These are phyloP conservation scores for Dictyophora rubrovolvata DNA, from an alignment of 768 basidiomycete species.

Conservation along the genomic window DNA sequence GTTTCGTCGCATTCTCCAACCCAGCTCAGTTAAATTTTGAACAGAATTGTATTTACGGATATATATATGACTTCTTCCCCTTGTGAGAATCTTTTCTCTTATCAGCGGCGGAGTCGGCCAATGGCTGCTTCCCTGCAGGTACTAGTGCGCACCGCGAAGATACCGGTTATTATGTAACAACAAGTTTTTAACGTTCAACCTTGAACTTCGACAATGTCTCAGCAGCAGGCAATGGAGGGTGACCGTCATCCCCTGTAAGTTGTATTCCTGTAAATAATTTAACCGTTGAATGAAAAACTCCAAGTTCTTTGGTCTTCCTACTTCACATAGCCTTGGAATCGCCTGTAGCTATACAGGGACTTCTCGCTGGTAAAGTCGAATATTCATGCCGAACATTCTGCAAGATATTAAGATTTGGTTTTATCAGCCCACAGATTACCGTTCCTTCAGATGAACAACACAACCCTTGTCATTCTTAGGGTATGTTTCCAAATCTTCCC, in stretches of 20 bases:
- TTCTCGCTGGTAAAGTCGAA: conserved; percentile 39
- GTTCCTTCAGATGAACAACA: conserved; percentile 76
- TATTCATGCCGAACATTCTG: neutral
- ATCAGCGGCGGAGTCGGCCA: neutral
- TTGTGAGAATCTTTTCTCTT: neutral
- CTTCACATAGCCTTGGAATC: conserved; percentile 72
- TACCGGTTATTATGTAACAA: neutral
- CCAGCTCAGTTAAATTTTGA: no score
- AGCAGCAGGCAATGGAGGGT: neutral
- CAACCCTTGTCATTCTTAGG: conserved; percentile 65
- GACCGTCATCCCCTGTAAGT: conserved; percentile 4
- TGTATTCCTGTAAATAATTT: neutral
- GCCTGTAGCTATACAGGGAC: conserved; percentile 67
- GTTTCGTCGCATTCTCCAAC: no score
- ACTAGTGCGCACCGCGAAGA: neutral
- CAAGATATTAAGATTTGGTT: neutral
- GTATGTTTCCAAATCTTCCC: conserved; percentile 25
- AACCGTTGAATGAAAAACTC: neutral
- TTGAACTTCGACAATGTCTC: neutral
- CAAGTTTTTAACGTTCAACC: neutral
- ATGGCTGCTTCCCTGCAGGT: neutral
- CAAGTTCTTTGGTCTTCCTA: conserved; percentile 60
- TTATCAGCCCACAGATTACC: conserved; percentile 35
- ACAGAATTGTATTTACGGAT: no score
- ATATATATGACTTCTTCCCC: no score